phyloP scores from a whole-genome alignment of 2,329 filamentous ascomycete species.

The Phaeosphaeria sp. region DNA sequence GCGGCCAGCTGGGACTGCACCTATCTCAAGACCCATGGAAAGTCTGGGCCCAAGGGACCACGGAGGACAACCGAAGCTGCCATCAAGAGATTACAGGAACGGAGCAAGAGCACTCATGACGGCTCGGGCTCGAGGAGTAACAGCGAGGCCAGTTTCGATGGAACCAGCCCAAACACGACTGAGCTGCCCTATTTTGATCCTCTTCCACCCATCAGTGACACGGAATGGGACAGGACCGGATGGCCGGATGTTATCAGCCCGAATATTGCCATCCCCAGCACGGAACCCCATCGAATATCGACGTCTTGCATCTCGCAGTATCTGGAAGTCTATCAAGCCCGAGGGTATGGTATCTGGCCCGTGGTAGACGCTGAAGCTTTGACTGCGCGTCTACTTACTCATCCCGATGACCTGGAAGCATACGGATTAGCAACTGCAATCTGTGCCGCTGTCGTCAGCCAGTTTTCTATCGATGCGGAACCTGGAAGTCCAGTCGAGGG shows the following conservation, averaged over 20 bases:
- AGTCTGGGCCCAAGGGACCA: conserved; percentile 45
- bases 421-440: conserved; percentile 42
- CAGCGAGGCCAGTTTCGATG: conserved; percentile 42
- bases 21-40: conserved; percentile 45
- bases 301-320: conserved; percentile 42
- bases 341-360: conserved; percentile 45
- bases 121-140: conserved; percentile 34
- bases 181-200: conserved; percentile 35
- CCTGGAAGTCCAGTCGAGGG: conserved; percentile 40
- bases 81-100: conserved; percentile 41
- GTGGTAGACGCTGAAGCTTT: conserved; percentile 42
- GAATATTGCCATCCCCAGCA: conserved; percentile 14
- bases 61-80: conserved; percentile 43
- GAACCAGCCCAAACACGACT: conserved; percentile 34
- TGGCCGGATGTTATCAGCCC: conserved; percentile 37
- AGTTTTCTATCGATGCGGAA: conserved; percentile 42
- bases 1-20: conserved; percentile 47
- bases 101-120: conserved; percentile 32
- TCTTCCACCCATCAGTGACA: conserved; percentile 28
- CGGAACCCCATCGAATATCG: conserved; percentile 36
- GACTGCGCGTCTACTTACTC: conserved; percentile 39
- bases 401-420: conserved; percentile 40
- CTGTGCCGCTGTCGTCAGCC: conserved; percentile 44
- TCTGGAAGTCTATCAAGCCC: conserved; percentile 38
- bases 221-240: conserved; percentile 22